phyloP scores from a whole-genome alignment of 1,139 yeast genomes.

The Taiozyma sp. region DNA sequence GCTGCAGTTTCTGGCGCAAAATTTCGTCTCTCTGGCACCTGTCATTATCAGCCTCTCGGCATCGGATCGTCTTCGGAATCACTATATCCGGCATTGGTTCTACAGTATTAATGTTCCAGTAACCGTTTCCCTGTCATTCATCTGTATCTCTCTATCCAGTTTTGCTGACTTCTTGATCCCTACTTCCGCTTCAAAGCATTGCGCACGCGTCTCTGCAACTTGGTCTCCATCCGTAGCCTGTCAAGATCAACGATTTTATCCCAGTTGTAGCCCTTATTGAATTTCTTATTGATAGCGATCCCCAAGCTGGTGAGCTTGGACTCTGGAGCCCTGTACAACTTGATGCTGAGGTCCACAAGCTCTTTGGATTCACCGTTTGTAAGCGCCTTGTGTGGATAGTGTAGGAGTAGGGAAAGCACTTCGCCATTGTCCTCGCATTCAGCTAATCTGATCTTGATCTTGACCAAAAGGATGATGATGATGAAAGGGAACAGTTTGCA shows the following conservation, averaged over 20 bases:
- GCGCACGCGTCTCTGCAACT: conserved; percentile 20
- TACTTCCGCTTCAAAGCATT: conserved; percentile 12
- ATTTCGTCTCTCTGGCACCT: not conserved
- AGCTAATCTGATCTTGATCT: conserved; percentile 41
- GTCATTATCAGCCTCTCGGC: not conserved
- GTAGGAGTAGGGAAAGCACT: conserved; percentile 50
- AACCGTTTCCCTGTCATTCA: too few species aligned
- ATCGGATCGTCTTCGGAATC: not conserved
- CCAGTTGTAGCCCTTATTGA: conserved; percentile 17
- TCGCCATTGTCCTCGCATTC: conserved; percentile 58
- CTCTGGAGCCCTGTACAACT: conserved; percentile 15
- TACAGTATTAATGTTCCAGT: too few species aligned
- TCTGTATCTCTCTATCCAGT: too few species aligned
- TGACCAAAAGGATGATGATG: conserved; percentile 46
- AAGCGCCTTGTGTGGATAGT: conserved; percentile 40
- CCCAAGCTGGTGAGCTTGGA: conserved; percentile 14
- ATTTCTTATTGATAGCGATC: conserved; percentile 12
- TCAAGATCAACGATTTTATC: conserved; percentile 21
- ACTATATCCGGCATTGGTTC: too few species aligned
- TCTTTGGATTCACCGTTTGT: conserved; percentile 14
- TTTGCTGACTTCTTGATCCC: too few species aligned
- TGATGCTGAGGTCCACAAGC: conserved; percentile 16
- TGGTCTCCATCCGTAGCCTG: conserved; percentile 21
- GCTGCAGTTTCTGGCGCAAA: not conserved
- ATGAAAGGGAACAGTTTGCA: conserved; percentile 45